phyloP scores from a whole-genome alignment of 208 protist species.

The Acanthamoeba triangularis region DNA sequence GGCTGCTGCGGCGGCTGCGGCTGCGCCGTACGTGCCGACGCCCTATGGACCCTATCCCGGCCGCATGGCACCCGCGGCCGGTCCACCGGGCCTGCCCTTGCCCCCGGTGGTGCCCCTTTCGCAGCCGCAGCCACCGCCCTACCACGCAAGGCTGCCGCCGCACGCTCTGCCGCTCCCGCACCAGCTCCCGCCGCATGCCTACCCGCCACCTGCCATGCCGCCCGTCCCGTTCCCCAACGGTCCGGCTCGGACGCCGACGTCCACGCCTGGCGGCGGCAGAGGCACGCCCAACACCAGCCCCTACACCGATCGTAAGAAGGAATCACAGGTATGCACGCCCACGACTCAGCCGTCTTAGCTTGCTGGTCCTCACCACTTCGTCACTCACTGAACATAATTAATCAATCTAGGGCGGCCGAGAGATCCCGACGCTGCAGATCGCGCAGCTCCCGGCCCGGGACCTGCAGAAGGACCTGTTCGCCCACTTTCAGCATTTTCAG shows the following conservation, averaged over 20 bases:
- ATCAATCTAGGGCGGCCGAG: background rate
- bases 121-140: background rate
- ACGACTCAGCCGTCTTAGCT: too few relatives aligned
- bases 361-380: background rate
- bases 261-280: background rate
- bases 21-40: background rate
- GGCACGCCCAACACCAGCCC: constrained; percentile 34
- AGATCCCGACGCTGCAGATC: constrained; percentile 57
- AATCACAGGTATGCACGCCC: background rate
- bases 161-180: background rate
- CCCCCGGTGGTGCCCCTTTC: background rate
- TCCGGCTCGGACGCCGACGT: background rate
- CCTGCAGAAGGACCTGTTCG: constrained; percentile 55
- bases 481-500: constrained; percentile 55
- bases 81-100: background rate
- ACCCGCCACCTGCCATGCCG: background rate
- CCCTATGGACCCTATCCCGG: background rate
- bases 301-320: constrained; percentile 14
- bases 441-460: constrained; percentile 31
- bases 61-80: background rate
- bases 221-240: background rate
- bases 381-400: background rate
- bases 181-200: background rate
- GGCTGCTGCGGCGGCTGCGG: background rate
- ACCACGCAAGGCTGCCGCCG: background rate